A percentile compares a stretch with the other conserved stretches of the same genome.
Evolutionary conservation across 257 asterid genomes (phyloP).

Genomic region (Salvia rosmarinus): DNA sequence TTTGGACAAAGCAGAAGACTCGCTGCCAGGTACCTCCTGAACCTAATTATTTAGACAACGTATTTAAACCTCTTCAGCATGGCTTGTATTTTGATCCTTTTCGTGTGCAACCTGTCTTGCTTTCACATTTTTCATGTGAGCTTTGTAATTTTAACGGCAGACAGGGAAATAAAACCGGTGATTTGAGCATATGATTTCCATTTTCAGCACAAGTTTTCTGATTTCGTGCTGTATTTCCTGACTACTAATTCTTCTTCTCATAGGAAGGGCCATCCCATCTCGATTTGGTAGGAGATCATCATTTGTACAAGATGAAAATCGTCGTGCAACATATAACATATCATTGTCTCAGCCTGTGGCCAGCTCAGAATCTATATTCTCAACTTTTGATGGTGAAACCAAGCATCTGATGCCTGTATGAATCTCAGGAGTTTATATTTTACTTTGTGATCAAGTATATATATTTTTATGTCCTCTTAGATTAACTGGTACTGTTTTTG

Average conservation of each 20-base stretch:
- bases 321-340: constrained; percentile 70
- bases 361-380: constrained; percentile 65
- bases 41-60: too few species aligned
- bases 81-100: neutral
- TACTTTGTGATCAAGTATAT: constrained; percentile 14
- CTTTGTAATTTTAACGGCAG: neutral
- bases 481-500: constrained; percentile 29
- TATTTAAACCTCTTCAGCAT: neutral
- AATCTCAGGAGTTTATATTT: constrained; percentile 21
- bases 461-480: neutral
- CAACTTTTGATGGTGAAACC: constrained; percentile 89
- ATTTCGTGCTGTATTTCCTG: constrained; percentile 15
- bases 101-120: neutral
- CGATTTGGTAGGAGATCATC: constrained; percentile 66
- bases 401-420: constrained; percentile 91
- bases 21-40: constrained; percentile 57
- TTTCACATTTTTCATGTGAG: constrained; percentile 2
- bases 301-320: constrained; percentile 63
- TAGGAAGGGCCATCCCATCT: constrained; percentile 63
- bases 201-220: constrained; percentile 1
- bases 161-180: neutral
- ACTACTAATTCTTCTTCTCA: constrained; percentile 29
- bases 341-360: constrained; percentile 51
- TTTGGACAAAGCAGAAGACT: constrained; percentile 79
- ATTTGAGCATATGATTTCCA: neutral